Evolutionary conservation across 192 early-diverging fungal species (phyloP).

Genomic region (Entophlyctis luteolus): DNA sequence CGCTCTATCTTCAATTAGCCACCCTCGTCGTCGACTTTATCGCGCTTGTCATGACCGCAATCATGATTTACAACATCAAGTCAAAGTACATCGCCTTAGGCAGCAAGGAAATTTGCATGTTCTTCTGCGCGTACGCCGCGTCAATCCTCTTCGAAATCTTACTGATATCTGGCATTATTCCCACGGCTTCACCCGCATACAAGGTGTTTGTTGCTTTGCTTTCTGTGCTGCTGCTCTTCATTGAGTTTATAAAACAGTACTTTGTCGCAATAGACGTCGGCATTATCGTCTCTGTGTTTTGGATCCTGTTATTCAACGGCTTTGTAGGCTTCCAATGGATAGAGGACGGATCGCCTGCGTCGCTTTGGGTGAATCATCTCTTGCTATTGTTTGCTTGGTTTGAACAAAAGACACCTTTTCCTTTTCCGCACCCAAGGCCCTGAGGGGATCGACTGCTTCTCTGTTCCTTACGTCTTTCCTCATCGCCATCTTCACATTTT

Average conservation of each 20-base stretch:
- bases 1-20: constrained; percentile 44
- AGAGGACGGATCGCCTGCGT: constrained; percentile 82
- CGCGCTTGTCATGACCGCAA: constrained; percentile 84
- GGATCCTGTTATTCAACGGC: constrained; percentile 84
- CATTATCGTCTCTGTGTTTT: constrained; percentile 74
- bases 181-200: constrained; percentile 67
- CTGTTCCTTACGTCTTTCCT: constrained; percentile 70
- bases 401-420: not conserved
- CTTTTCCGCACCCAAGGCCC: constrained; percentile 49
- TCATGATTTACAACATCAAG: constrained; percentile 94
- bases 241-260: constrained; percentile 48
- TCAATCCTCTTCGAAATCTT: constrained; percentile 78
- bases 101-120: constrained; percentile 90
- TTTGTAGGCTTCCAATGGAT: constrained; percentile 90
- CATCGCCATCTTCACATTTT: constrained; percentile 77
- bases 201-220: constrained; percentile 42
- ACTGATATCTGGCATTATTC: constrained; percentile 84
- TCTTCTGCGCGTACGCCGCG: constrained; percentile 87
- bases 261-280: constrained; percentile 75
- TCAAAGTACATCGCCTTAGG: constrained; percentile 53
- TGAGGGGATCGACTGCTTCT: constrained; percentile 73
- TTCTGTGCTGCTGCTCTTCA: not conserved
- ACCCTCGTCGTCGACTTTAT: constrained; percentile 84
- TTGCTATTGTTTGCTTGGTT: not conserved
- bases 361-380: constrained; percentile 69